Evolutionary conservation across 371 early-diverging fungal genomes (phyloP), one percentile per base, ranked within the genome.

Genomic region (Batrachochytrium dendrobatidis): DNA sequence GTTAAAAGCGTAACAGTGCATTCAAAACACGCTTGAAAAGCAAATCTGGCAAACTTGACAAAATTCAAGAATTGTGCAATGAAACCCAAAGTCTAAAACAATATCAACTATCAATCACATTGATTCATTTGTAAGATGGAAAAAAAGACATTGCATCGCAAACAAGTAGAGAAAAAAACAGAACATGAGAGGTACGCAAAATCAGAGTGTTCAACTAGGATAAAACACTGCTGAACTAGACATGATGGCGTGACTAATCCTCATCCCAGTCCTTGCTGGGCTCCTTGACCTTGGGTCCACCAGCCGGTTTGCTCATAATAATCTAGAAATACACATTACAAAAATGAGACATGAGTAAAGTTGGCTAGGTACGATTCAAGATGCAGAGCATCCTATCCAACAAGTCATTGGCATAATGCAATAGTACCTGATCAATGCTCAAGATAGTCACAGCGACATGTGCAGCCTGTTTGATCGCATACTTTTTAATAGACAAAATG

Each of bases 261-360:
- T 92, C 89, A 70, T 94, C 95, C 94, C 93, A 92, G 76, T 92
- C 63, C 60, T 81, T 76, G 67, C 88, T 82, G 6, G 5, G 5
- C 76, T 89, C 81, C 86, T 91, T 88, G 56, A 87, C 86, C 73
- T 94, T 94, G 26, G 95, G 96, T 7, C 96, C 96, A 53, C 96
- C 98, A 30, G 96, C 96, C 53, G 88, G 90, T 76, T 95, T 95
- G 60, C 90, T 89, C 98, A 97, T 97, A 75, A 97, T 95, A 66
- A 97, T 91, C n/a, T n/a, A n/a, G n/a, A n/a, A n/a, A 85, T 85
- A 59, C 24, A 30, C 12, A 26, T 17, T 20, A 34, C 56, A 50
- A 64, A 50, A 31, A 28, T 10, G 25, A 7, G 33, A 12, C 62
- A 20, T 12, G 22, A 5, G 35, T 10, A 6, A 20, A 29, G 20